phyloP scores from a whole-genome alignment of 148 eudicot species.

The Persicaria maculosa region DNA sequence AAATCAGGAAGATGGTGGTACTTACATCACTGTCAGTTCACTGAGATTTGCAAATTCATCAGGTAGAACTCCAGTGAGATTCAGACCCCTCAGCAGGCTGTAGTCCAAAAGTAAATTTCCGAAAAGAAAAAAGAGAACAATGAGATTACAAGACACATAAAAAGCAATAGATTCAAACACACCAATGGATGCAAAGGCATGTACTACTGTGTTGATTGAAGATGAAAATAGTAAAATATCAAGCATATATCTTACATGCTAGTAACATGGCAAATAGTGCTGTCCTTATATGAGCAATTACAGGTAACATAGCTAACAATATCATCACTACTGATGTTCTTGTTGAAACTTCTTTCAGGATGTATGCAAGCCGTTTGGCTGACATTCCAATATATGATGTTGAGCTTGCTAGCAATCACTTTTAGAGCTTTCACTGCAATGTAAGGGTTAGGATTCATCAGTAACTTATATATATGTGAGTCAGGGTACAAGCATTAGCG shows the following conservation, averaged over 20 bases:
- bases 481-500: too few species aligned
- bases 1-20: background rate
- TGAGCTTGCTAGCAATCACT: constrained; percentile 41
- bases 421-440: constrained; percentile 44
- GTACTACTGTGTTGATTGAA: too few species aligned
- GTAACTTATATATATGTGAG: too few species aligned
- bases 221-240: background rate
- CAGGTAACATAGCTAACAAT: constrained; percentile 48
- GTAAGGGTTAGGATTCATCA: too few species aligned
- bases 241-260: constrained; percentile 47
- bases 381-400: constrained; percentile 35
- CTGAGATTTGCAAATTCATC: constrained; percentile 45
- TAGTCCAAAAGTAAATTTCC: background rate
- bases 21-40: constrained; percentile 59
- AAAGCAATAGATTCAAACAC: too few species aligned
- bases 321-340: background rate
- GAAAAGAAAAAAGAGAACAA: too few species aligned
- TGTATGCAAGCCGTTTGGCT: constrained; percentile 37
- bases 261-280: constrained; percentile 62
- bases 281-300: constrained; percentile 41
- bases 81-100: constrained; percentile 66
- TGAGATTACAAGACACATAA: too few species aligned
- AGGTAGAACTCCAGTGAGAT: constrained; percentile 62
- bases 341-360: constrained; percentile 23
- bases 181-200: too few species aligned